Percentiles rank a stretch among this genome's conserved stretches.
Evolutionary conservation across 345 rosid genomes (phyloP).

Genomic region (Camelina neglecta): DNA sequence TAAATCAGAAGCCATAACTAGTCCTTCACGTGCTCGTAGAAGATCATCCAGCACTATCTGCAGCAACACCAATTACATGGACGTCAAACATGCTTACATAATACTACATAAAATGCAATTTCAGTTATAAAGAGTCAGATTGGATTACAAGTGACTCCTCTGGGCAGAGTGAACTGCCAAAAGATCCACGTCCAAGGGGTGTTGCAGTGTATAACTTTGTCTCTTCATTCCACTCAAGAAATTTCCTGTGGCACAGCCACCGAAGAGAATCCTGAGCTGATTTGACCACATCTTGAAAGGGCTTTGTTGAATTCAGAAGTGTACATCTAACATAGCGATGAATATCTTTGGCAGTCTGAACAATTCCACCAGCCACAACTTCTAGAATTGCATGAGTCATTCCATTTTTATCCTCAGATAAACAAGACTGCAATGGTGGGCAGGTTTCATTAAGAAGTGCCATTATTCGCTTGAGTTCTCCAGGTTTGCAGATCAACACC

Average conservation of each 20-base stretch:
- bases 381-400: slow-evolving; percentile 99
- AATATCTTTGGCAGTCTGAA: slow-evolving; percentile 89
- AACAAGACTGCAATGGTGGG: slow-evolving; percentile 90
- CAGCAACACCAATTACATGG: slow-evolving; percentile 41
- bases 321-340: slow-evolving; percentile 96
- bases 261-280: slow-evolving; percentile 99
- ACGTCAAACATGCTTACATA: slow-evolving; percentile 29
- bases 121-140: slow-evolving; percentile 29
- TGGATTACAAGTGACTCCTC: slow-evolving; percentile 90
- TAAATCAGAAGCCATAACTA: slow-evolving; percentile 95
- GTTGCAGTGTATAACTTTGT: slow-evolving; percentile 83
- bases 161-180: slow-evolving; percentile 98
- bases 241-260: slow-evolving; percentile 90
- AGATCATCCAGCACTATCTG: slow-evolving; percentile 97
- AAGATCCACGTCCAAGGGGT: slow-evolving; percentile 95
- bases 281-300: slow-evolving; percentile 91
- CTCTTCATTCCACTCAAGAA: slow-evolving; percentile 95
- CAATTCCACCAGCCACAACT: slow-evolving; percentile 98
- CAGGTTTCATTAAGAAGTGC: slow-evolving; percentile 85
- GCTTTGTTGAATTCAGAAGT: slow-evolving; percentile 93
- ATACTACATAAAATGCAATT: slow-evolving; percentile 15
- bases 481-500: slow-evolving; percentile 89
- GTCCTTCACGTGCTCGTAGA: slow-evolving; percentile 94
- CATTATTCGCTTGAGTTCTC: slow-evolving; percentile 80
- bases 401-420: slow-evolving; percentile 97